Evolutionary conservation across 1,284 basidiomycete genomes (phyloP), one percentile per base, ranked within the genome.

Genomic region (Leccinum subrobustum): DNA sequence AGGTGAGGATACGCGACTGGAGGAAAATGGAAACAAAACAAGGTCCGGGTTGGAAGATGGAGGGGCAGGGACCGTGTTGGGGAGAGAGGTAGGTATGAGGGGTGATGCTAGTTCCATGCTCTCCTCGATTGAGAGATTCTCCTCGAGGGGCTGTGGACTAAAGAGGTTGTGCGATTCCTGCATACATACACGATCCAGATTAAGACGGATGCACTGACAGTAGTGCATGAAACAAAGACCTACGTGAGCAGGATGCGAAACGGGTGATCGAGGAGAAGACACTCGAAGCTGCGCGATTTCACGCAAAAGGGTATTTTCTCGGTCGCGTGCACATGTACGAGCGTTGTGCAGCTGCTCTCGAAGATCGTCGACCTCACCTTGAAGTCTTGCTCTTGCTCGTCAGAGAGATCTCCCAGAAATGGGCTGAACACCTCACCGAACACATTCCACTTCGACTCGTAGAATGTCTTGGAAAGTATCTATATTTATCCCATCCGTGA

Each of bases 101-200:
- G 86, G 84, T 2, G 84, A 85, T 4, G 78, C 82, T 9, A 87
- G 79, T 47, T 84, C 83, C 84, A 87, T 85, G 1, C 81, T 81
- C 60, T 77, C 70, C 62, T 83, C 81, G 5, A 74, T 73, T 18
- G 77, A 75, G 11, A 68, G 63, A 27, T 68, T 71, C 3, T 65
- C 66, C 67, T 73, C 74, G 6, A 66, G 51, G 2, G 53, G 62
- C 47, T 37, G 64, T 12, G 57, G 54, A 25, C 60, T 58, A 35
- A 59, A 65, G 53, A 57, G 12, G 6, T 57, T 27, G 50, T 56
- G 50, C 54, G 52, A 52, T 42, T 64, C 65, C 70, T 76, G 37
- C n/a, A 14, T 3, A 6, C 18, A 52, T 16, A 44, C 8, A n/a
- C 4, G 23, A 16, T 25, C 31, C 4, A 23, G 9, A 25, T 57